A percentile compares a stretch with the other conserved stretches of the same genome.
These are phyloP conservation scores for Xylariaceae sp. DNA, from an alignment of 2,329 filamentous ascomycete genomes.

Conservation along the genomic window DNA sequence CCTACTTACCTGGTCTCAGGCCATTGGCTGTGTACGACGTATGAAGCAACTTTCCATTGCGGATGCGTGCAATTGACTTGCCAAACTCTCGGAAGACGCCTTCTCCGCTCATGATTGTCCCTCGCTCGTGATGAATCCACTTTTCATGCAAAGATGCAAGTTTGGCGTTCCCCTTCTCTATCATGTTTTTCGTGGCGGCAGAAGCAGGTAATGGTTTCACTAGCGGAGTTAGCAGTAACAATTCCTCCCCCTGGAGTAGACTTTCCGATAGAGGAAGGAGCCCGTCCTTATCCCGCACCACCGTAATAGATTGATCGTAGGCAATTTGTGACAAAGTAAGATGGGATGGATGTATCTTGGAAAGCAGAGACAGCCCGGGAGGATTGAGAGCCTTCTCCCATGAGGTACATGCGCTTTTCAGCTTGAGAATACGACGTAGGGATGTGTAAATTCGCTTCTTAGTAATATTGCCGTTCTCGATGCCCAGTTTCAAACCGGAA, in stretches of 20 bases:
- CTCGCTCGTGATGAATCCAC: conserved; percentile 63
- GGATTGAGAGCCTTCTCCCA: conserved; percentile 94
- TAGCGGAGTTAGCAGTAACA: conserved; percentile 86
- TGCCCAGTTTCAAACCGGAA: conserved; percentile 83
- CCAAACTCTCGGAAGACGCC: conserved; percentile 91
- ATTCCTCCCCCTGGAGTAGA: conserved; percentile 82
- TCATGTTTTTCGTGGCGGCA: conserved; percentile 74
- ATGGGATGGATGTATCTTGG: conserved; percentile 82
- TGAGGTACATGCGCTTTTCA: conserved; percentile 86
- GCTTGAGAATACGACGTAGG: conserved; percentile 73
- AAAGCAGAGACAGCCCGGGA: conserved; percentile 75
- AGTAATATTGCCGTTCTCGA: conserved; percentile 89
- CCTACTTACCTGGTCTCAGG: conserved; percentile 69
- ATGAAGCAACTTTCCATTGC: conserved; percentile 86
- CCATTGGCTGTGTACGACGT: conserved; percentile 96
- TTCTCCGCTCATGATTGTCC: conserved; percentile 85
- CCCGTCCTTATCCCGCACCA: conserved; percentile 87
- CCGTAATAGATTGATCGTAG: conserved; percentile 91
- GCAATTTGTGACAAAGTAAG: conserved; percentile 80
- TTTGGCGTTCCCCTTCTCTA: conserved; percentile 57
- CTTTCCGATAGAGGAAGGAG: conserved; percentile 82
- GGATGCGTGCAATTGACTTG: conserved; percentile 81
- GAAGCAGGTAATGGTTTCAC: conserved; percentile 94
- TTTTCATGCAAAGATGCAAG: conserved; percentile 56
- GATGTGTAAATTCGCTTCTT: conserved; percentile 81